Conservation (phyloP, 495 filamentous ascomycete genomes). For the Penicillium steckii region DNA sequence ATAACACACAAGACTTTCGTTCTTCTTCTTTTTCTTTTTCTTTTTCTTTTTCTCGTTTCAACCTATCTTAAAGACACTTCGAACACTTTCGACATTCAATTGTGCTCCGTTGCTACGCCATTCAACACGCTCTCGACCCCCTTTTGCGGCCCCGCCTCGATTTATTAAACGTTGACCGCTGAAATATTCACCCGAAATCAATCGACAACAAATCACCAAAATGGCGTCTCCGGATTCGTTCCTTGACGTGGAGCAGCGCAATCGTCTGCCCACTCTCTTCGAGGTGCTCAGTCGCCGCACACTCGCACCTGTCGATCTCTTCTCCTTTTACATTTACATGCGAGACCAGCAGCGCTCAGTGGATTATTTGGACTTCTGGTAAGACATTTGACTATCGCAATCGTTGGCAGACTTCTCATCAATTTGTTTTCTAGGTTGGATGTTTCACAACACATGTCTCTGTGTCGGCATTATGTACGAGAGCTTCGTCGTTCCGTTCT, state of each 20-base stretch:
- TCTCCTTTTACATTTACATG: constrained; percentile 99
- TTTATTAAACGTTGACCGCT: constrained; percentile 19
- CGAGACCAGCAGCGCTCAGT: constrained; percentile 96
- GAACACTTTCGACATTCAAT: neutral
- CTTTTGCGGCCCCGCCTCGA: constrained; percentile 18
- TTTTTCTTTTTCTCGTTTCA: constrained; percentile 3
- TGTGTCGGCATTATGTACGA: constrained; percentile 96
- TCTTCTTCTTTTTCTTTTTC: constrained; percentile 4
- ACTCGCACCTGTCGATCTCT: constrained; percentile 89
- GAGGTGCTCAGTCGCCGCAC: constrained; percentile 93
- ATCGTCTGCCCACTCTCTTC: constrained; percentile 88
- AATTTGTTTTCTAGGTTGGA: constrained; percentile 70
- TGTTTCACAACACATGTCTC: constrained; percentile 97
- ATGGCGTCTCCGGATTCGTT: constrained; percentile 36
- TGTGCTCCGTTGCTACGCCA: constrained; percentile 10
- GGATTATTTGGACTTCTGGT: constrained; percentile 99
- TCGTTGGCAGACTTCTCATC: constrained; percentile 1
- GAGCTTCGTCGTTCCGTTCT: constrained; percentile 92
- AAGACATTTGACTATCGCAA: constrained; percentile 14
- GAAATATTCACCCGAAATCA: constrained; percentile 17
- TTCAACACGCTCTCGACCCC: constrained; percentile 17
- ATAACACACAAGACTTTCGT: neutral
- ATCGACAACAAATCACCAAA: constrained; percentile 10
- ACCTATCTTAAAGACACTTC: neutral
- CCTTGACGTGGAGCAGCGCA: constrained; percentile 53